Evolutionary conservation across 2,329 filamentous ascomycete genomes (phyloP), one percentile per base, ranked within the genome.

Genomic region (Aspergillus quadricinctus): DNA sequence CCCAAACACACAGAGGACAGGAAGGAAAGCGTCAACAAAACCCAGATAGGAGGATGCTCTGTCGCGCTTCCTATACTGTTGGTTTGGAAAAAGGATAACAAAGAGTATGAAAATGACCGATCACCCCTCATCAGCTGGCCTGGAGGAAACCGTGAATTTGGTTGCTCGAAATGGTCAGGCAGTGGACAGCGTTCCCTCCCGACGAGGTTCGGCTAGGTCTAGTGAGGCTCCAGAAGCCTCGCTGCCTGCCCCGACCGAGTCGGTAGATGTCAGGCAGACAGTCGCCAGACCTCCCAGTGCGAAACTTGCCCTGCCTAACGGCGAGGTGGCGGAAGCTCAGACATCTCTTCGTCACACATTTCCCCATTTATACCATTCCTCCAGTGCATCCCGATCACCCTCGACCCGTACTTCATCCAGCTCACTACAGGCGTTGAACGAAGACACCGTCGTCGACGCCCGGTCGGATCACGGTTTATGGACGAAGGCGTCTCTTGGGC

Each of bases 401-500:
- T 77, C 75, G 29, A 70, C 68, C 40, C 73, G 73, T 50, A 75
- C 74, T 6, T 77, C 75, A 19, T 74, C 74, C 27, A 77, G 74
- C 57, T 77, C 75, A 8, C 63, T 77, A 21, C 73, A 75, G 52
- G 71, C 72, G n/a, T 64, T 75, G 52, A 73, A 74, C 52, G 73
- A 75, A 57, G 66, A 72, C 54, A 65, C 57, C 14, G 71, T 74
- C 35, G 68, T 72, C 31, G 71, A 73, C 64, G 67, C 64, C 52
- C 70, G 71, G 50, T 69, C 70, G 48, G 71, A 74, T 55, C 64
- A 61, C 46, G 61, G 63, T 50, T 40, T 59, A 29, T 57, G 60
- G 28, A 55, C 62, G 48, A 66, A 69, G 9, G 63, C 49, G 27
- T 59, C 68, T n/a, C 46, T 65, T 23, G 55, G 59, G 35, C 66